Evolutionary conservation across 768 basidiomycete genomes (phyloP).

Genomic region (Lactarius hatsudake): DNA sequence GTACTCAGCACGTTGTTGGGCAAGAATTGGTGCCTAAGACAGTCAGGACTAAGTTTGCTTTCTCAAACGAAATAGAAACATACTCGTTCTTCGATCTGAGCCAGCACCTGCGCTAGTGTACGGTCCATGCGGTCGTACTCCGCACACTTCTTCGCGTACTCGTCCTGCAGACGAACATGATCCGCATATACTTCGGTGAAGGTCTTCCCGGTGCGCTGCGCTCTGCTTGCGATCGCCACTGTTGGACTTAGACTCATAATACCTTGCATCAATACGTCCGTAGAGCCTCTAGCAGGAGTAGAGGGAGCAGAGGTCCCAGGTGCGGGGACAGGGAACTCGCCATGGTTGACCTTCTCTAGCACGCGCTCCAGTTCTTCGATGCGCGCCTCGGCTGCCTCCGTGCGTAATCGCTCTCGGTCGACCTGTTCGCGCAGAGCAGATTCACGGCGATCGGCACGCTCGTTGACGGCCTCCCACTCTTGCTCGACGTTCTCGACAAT

Average conservation of each 20-base stretch:
- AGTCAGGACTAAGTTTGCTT: neutral
- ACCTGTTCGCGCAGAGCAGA: constrained; percentile 63
- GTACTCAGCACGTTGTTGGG: constrained; percentile 88
- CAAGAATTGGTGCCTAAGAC: constrained; percentile 78
- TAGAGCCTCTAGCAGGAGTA: constrained; percentile 44
- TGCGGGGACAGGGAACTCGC: constrained; percentile 62
- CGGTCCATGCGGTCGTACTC: constrained; percentile 87
- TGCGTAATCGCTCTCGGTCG: constrained; percentile 64
- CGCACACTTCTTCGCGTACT: constrained; percentile 68
- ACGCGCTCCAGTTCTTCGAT: constrained; percentile 70
- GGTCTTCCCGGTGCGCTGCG: constrained; percentile 80
- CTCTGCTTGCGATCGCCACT: constrained; percentile 77
- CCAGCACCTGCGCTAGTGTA: constrained; percentile 73
- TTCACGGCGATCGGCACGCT: constrained; percentile 67
- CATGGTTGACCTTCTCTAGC: constrained; percentile 66
- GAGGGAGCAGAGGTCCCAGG: constrained; percentile 43
- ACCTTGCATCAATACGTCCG: constrained; percentile 49
- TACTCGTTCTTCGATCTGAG: constrained; percentile 90
- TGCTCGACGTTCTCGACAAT: constrained; percentile 80
- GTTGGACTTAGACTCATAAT: constrained; percentile 81
- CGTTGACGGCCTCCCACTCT: constrained; percentile 75
- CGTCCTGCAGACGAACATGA: constrained; percentile 82
- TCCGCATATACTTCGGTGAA: constrained; percentile 95
- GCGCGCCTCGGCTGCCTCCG: constrained; percentile 69
- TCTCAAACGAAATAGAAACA: constrained; percentile 30